Percentiles rank a stretch among this genome's conserved stretches.
Conservation (phyloP, 306 rosid species). For the Mucuna pruriens region DNA sequence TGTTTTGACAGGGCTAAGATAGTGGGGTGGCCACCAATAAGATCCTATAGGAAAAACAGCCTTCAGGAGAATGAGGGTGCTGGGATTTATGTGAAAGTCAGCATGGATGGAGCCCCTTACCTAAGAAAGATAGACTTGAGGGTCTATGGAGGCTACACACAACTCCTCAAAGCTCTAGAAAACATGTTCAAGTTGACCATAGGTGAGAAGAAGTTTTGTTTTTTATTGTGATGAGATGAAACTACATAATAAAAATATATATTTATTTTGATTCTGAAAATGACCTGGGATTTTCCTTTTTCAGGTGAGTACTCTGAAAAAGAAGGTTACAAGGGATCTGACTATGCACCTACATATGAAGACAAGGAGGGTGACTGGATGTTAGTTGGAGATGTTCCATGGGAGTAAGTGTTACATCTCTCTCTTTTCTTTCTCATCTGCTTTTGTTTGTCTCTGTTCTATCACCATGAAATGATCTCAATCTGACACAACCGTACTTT, state of each 20-base stretch:
- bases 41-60: constrained; percentile 76
- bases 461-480: background rate
- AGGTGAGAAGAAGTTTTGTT: constrained; percentile 42
- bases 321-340: constrained; percentile 91
- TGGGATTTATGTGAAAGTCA: constrained; percentile 83
- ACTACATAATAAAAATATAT: background rate
- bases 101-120: constrained; percentile 98
- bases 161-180: constrained; percentile 75
- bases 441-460: background rate
- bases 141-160: constrained; percentile 62
- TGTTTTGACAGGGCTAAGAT: constrained; percentile 66
- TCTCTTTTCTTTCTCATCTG: background rate
- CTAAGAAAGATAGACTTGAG: constrained; percentile 85
- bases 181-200: constrained; percentile 80
- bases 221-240: background rate
- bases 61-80: constrained; percentile 61
- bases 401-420: constrained; percentile 70
- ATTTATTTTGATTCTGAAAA: background rate
- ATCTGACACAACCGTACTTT: constrained; percentile 30
- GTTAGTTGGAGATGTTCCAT: constrained; percentile 98
- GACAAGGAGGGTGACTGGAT: constrained; percentile 98
- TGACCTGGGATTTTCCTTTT: constrained; percentile 15
- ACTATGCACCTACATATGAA: constrained; percentile 85
- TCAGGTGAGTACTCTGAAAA: constrained; percentile 80
- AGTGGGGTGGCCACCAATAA: constrained; percentile 95